A percentile compares a stretch with the other conserved stretches of the same genome.
These are phyloP conservation scores for Tetradesmus obliquus DNA, from an alignment of 139 green algal genomes.

Conservation along the genomic window DNA sequence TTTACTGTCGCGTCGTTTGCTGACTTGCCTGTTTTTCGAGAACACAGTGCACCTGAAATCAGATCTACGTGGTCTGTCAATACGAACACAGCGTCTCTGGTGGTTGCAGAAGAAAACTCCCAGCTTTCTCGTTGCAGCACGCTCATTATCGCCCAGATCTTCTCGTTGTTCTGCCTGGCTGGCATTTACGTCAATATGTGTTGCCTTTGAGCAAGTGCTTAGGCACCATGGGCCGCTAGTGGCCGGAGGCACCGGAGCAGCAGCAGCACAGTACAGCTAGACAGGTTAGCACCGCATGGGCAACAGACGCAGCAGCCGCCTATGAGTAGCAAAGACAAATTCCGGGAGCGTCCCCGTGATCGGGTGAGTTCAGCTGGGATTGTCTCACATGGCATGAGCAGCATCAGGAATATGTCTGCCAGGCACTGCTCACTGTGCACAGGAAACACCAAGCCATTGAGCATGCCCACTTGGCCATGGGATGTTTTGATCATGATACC, in stretches of 20 bases:
- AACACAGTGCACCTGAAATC: background rate
- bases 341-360: constrained; percentile 42
- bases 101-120: background rate
- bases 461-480: background rate
- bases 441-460: background rate
- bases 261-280: constrained; percentile 1
- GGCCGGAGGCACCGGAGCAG: background rate
- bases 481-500: background rate
- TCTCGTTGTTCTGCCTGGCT: background rate
- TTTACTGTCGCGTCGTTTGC: background rate
- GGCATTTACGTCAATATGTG: background rate
- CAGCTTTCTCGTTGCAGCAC: background rate
- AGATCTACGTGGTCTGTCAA: background rate
- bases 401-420: background rate
- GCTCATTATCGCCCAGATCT: background rate
- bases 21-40: background rate
- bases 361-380: constrained; percentile 13
- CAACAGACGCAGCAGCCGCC: background rate
- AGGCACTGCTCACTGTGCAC: background rate
- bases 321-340: constrained; percentile 47
- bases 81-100: background rate
- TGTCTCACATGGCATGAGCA: background rate
- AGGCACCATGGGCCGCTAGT: background rate
- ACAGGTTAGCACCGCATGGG: background rate
- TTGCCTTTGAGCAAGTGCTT: background rate